Conservation (phyloP, 2,329 filamentous ascomycete genomes). For the Colletotrichum trifolii region DNA sequence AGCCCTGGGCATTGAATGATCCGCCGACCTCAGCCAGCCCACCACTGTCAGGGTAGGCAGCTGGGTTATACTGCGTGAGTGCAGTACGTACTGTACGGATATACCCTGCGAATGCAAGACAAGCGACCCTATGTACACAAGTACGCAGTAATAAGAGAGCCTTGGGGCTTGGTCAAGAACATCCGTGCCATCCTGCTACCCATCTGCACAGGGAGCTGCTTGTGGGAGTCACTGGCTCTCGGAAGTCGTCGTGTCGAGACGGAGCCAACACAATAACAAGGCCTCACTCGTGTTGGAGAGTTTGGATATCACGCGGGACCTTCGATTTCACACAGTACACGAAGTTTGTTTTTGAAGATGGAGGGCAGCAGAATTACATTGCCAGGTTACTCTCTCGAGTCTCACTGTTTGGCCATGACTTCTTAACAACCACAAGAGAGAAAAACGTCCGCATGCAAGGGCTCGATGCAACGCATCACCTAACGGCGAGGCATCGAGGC, state of each 20-base stretch:
- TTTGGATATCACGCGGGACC: conserved; percentile 7
- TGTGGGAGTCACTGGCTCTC: no score
- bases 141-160: no score
- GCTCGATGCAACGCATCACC: background rate
- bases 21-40: background rate
- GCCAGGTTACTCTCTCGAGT: background rate
- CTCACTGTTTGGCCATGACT: background rate
- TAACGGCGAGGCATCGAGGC: conserved; percentile 27
- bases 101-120: no score
- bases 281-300: background rate
- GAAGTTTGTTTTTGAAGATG: no score
- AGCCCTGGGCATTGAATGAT: conserved; percentile 17
- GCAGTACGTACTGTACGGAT: no score
- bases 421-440: background rate
- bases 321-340: background rate
- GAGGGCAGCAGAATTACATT: conserved; percentile 8
- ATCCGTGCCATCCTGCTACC: no score
- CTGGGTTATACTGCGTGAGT: no score
- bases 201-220: no score
- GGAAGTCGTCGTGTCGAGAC: no score
- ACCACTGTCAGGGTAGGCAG: background rate
- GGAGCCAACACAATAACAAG: background rate
- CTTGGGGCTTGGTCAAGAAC: no score
- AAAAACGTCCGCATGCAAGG: conserved; percentile 1
- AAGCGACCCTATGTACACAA: no score